Base-by-base conservation (phyloP, 2,329 filamentous ascomycete genomes). In the Pseudogymnoascus sp. region DNA sequence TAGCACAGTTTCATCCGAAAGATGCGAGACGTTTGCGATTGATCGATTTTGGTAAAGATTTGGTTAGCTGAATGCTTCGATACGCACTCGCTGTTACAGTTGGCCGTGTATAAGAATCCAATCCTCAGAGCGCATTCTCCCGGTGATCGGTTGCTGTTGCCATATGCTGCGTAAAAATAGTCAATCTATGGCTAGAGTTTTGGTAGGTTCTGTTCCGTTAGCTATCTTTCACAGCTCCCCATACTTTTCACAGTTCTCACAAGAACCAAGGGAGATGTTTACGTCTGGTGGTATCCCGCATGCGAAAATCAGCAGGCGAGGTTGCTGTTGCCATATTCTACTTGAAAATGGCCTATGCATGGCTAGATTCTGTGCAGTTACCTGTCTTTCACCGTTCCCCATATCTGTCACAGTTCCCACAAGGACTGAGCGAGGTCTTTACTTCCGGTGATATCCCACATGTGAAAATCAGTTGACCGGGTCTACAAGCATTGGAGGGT, bases 131-230 rank as follows among this genome's bases (percentile, higher is more conserved):
- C 40, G 40, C 17, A 11, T 24, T 17, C 17, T 17, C 17, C 17
- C 17, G n/a, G 15, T 40, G 17, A 17, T 40, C 11, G 4, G 10
- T n/a, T 36, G 13, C 35, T 41, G 39, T 41, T 41, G 39, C 13
- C 39, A 40, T 17, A 40, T 17, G 17, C 17, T 17, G 17, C 17
- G 17, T 17, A 85, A 72, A 86, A 87, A 71, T 97, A 92, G 93
- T 88, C 86, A 62, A 82, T 94, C 31, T 87, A 96, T 64, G 93
- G 93, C 6, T 92, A 97, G 75, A 92, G 88, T 13, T 97, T 96
- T 73, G 93, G 93, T 39, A 93, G 93, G 0, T 97, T 96, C 74
- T 90, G 92, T 70, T 81, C 81, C 57, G 79, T 91, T 35, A 92
- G 88, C 5, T 97, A 97, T 72, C 81, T 97, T 13, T 17, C 17